phyloP scores from a whole-genome alignment of 2,329 filamentous ascomycete genomes.

The Penicillium aurantiogriseum region DNA sequence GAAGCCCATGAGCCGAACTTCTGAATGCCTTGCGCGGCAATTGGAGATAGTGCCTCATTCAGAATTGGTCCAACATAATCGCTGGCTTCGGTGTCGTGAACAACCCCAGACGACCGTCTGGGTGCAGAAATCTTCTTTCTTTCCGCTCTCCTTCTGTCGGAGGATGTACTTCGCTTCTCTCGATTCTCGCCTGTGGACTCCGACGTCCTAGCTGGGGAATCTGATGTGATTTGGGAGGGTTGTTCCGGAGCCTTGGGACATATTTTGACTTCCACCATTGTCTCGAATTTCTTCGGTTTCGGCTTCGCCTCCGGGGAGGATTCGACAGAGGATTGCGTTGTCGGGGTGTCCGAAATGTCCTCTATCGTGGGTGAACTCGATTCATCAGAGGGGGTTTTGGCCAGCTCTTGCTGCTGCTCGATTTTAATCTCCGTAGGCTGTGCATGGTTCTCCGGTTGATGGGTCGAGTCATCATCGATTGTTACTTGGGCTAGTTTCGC shows the following conservation, averaged over 20 bases:
- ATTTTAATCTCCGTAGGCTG: neutral
- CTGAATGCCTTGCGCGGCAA: constrained; percentile 38
- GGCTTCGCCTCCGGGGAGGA: constrained; percentile 3
- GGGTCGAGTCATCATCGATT: constrained; percentile 19
- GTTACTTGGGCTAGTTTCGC: constrained; percentile 29
- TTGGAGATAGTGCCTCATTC: constrained; percentile 36
- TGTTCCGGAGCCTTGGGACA: constrained; percentile 2
- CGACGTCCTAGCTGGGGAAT: neutral
- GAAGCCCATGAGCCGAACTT: constrained; percentile 42
- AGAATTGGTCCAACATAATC: constrained; percentile 40
- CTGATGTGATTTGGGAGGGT: neutral
- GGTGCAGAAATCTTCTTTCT: constrained; percentile 21
- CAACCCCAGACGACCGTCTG: constrained; percentile 33
- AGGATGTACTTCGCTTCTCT: neutral
- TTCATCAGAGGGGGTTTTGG: neutral
- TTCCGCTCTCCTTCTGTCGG: constrained; percentile 10
- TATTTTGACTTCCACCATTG: constrained; percentile 33
- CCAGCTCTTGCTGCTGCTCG: neutral
- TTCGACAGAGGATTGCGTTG: constrained; percentile 1
- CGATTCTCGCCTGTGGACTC: neutral
- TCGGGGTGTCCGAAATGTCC: neutral
- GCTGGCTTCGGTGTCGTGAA: constrained; percentile 35
- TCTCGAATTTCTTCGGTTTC: constrained; percentile 16
- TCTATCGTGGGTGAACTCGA: neutral
- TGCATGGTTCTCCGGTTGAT: neutral